phyloP scores from a whole-genome alignment of 305 asterid species.

The Solanum hybrid region DNA sequence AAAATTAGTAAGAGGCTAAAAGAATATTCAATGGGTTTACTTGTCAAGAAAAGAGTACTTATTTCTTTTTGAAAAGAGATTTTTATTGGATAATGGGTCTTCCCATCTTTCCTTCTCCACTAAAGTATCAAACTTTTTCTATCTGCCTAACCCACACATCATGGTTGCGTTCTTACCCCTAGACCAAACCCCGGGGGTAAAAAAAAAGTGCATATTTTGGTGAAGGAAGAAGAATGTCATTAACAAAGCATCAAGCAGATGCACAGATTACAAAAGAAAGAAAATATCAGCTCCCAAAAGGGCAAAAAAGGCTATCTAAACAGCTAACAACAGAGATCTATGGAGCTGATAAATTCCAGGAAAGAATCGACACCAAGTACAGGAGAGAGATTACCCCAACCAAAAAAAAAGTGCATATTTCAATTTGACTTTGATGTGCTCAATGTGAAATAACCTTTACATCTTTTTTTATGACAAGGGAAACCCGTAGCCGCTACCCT shows the following conservation, averaged over 20 bases:
- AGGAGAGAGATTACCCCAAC: not conserved
- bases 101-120: not conserved
- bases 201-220: not conserved
- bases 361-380: not conserved
- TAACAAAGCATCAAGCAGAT: not conserved
- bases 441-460: not conserved
- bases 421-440: not conserved
- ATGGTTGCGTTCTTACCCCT: not conserved
- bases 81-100: not conserved
- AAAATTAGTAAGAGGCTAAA: not conserved
- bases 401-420: not conserved
- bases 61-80: not conserved
- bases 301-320: not conserved
- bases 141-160: not conserved
- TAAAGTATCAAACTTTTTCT: not conserved
- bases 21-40: not conserved
- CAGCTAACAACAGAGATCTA: not conserved
- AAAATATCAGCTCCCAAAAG: not conserved
- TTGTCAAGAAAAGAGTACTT: not conserved
- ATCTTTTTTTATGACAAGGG: not conserved
- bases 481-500: not conserved
- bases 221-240: not conserved
- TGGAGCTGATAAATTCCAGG: not conserved
- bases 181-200: not conserved
- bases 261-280: not conserved